Base-by-base conservation (phyloP, 169 alveolate genomes). In the Miamiensis avidus region DNA sequence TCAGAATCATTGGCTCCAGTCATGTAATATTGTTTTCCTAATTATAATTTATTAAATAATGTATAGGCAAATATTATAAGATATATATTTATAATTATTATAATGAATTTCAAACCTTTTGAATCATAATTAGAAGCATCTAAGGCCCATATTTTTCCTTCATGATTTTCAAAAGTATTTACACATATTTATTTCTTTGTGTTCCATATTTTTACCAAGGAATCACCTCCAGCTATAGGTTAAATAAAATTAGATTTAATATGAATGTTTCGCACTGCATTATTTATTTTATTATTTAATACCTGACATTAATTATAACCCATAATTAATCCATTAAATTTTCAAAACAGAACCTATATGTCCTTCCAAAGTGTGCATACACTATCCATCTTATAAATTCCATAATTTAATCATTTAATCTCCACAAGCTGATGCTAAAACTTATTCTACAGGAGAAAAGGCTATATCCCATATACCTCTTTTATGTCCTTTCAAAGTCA, bases 1-100 rank as follows among this genome's bases (percentile, higher is more conserved):
- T 90, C 88, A n/a, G 97, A 93, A 88, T 96, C 98, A 29, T 94
- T 91, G 27, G 95, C 98, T 28, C 97, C 98, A 31, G 97, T 89
- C 0, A 94, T 77, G 74, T 93, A 77, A 75, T 75, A 85, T 75
- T 81, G 33, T 65, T 87, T 79, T 4, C 79, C 78, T 82, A 29
- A 31, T 27, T 49, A 0, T 0, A 26, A 79, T 79, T 65, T 4
- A 30, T 32, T 65, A 29, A 29, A 49, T 11, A 49, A 49, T 11
- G 4, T 49, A 11, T 11, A 49, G 20, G 4, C 20, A 11, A 49
- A 49, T 11, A 49, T 11, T 49, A 49, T 11, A 49, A 11, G 20
- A 49, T 49, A 20, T 49, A 49, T 64, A 31, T 31, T 72, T 72
- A 29, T 72, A 28, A 25, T 49, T 31, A 29, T 32, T 15, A 28